A percentile compares a stretch with the other conserved stretches of the same genome.
Evolutionary conservation across 148 eudicot genomes (phyloP).

Genomic region (Diospyros kaki): DNA sequence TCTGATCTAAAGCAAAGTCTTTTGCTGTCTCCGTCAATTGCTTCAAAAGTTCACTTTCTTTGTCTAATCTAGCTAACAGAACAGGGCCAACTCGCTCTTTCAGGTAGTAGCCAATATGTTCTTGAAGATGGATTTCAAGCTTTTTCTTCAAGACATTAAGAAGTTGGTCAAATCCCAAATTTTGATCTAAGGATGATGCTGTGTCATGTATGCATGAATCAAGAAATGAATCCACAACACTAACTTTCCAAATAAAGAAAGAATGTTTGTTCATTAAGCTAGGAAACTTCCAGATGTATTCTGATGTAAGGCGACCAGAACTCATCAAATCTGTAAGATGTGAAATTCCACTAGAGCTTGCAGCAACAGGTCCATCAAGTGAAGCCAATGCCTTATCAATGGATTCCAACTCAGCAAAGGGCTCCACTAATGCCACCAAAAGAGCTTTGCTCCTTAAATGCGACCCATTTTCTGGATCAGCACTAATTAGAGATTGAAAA

Average conservation of each 20-base stretch:
- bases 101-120: constrained; percentile 54
- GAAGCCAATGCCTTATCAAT: constrained; percentile 54
- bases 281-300: constrained; percentile 75
- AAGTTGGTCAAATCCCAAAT: constrained; percentile 81
- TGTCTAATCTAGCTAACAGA: constrained; percentile 50
- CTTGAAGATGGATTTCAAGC: constrained; percentile 61
- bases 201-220: constrained; percentile 69
- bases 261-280: constrained; percentile 48
- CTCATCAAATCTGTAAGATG: constrained; percentile 37
- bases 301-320: constrained; percentile 75
- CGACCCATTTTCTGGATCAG: constrained; percentile 43
- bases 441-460: constrained; percentile 57
- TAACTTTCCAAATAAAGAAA: constrained; percentile 89
- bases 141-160: constrained; percentile 67
- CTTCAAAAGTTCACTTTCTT: constrained; percentile 55
- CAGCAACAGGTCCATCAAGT: constrained; percentile 35
- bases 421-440: constrained; percentile 52
- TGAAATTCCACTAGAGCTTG: constrained; percentile 37
- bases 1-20: constrained; percentile 38
- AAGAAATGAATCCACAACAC: constrained; percentile 69
- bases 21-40: constrained; percentile 30
- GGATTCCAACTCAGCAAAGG: constrained; percentile 72
- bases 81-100: constrained; percentile 69
- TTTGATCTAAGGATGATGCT: constrained; percentile 65
- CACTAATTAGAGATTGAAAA: constrained; percentile 53